Percentiles rank a stretch among this genome's conserved stretches.
phyloP scores from a whole-genome alignment of 306 rosid species.

The Prunus davidiana region DNA sequence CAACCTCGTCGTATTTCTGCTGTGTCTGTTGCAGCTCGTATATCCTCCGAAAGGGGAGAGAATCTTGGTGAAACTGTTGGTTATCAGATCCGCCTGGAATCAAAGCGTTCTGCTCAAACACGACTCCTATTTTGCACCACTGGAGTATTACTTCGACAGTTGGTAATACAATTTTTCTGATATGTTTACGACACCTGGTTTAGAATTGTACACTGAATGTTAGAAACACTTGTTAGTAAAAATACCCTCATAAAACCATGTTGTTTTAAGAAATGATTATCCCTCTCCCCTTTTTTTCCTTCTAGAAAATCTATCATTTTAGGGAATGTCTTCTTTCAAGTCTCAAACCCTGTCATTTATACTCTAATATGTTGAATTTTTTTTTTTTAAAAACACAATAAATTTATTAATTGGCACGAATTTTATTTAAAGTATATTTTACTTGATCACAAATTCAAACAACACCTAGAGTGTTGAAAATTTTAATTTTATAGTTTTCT shows the following conservation, averaged over 20 bases:
- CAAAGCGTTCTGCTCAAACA: slow-evolving; percentile 78
- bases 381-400: too few species aligned
- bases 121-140: slow-evolving; percentile 91
- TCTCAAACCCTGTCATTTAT: too few species aligned
- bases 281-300: not conserved
- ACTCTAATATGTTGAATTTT: too few species aligned
- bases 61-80: slow-evolving; percentile 87
- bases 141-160: slow-evolving; percentile 86
- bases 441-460: too few species aligned
- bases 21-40: slow-evolving; percentile 90
- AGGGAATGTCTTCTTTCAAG: too few species aligned
- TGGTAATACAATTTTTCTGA: slow-evolving; percentile 50
- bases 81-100: slow-evolving; percentile 91
- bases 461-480: too few species aligned
- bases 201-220: not conserved
- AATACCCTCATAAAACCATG: not conserved
- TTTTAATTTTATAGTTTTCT: not conserved
- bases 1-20: slow-evolving; percentile 99
- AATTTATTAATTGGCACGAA: too few species aligned
- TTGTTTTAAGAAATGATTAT: not conserved
- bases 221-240: not conserved
- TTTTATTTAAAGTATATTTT: too few species aligned
- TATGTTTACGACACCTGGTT: slow-evolving; percentile 13
- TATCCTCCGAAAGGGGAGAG: slow-evolving; percentile 91
- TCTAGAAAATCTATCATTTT: not conserved